Conservation (phyloP, 352 stramenopile genomes). For the Phytophthora sp. region DNA sequence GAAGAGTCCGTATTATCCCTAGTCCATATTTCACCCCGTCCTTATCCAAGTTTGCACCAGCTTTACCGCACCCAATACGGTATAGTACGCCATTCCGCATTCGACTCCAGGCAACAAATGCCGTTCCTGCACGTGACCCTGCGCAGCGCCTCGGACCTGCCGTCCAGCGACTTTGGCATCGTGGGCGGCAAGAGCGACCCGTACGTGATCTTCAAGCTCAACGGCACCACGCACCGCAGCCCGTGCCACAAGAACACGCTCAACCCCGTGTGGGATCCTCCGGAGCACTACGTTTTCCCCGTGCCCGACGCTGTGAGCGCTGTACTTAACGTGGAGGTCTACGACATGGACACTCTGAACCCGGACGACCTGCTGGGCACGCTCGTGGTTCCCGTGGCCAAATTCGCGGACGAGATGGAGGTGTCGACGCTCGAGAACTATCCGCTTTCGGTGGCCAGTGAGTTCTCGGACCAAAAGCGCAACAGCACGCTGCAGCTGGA, state of each 20-base stretch:
- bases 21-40: background rate
- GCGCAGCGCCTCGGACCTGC: conserved; percentile 54
- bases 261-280: conserved; percentile 68
- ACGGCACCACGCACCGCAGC: conserved; percentile 58
- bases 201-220: conserved; percentile 70
- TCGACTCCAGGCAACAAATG: conserved; percentile 33
- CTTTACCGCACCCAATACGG: background rate
- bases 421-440: conserved; percentile 59
- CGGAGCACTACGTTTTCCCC: conserved; percentile 68
- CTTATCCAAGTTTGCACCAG: conserved; percentile 1
- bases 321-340: conserved; percentile 63
- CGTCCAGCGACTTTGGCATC: conserved; percentile 65
- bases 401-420: conserved; percentile 50
- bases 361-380: conserved; percentile 68
- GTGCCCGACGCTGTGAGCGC: conserved; percentile 47
- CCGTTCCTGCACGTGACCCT: conserved; percentile 61
- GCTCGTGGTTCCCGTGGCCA: conserved; percentile 57
- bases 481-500: conserved; percentile 62
- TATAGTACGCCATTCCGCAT: conserved; percentile 22
- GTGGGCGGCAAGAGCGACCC: conserved; percentile 72
- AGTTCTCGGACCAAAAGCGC: conserved; percentile 53
- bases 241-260: conserved; percentile 65
- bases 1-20: background rate
- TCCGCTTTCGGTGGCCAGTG: conserved; percentile 46
- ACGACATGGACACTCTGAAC: conserved; percentile 72